These are phyloP conservation scores for Ogataea minuta DNA, from an alignment of 805 yeast species.

Conservation along the genomic window DNA sequence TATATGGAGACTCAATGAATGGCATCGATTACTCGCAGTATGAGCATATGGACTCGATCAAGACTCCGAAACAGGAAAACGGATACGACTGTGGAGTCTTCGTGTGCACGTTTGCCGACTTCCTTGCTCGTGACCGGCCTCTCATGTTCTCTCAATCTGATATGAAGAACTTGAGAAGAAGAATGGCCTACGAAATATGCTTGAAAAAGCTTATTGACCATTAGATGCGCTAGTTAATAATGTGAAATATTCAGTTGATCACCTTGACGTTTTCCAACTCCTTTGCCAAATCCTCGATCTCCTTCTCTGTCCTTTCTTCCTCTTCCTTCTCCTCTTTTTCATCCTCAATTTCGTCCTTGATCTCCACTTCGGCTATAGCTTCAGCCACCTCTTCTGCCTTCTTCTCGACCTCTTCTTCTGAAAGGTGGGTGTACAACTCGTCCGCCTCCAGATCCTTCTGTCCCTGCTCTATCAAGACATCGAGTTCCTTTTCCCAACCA, in stretches of 20 bases:
- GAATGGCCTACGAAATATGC: slow-evolving; percentile 63
- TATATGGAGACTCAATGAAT: slow-evolving; percentile 38
- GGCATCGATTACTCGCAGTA: slow-evolving; percentile 32
- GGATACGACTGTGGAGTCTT: slow-evolving; percentile 97
- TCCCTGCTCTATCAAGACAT: slow-evolving; percentile 36
- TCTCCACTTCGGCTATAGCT: slow-evolving; percentile 28
- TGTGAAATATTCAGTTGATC: slow-evolving; percentile 3
- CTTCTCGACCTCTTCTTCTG: slow-evolving; percentile 18
- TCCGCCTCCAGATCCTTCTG: slow-evolving; percentile 13
- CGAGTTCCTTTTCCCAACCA: slow-evolving; percentile 65
- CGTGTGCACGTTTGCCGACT: slow-evolving; percentile 73
- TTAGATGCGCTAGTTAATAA: slow-evolving; percentile 5
- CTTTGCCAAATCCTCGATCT: slow-evolving; percentile 18
- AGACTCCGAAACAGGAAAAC: slow-evolving; percentile 79
- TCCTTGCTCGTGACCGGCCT: slow-evolving; percentile 48
- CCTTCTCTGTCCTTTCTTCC: slow-evolving; percentile 18
- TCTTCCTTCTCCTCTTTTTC: slow-evolving; percentile 15
- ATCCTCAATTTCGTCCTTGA: neutral
- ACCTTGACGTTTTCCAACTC: slow-evolving; percentile 18
- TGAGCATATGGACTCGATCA: slow-evolving; percentile 24
- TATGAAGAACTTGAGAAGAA: slow-evolving; percentile 62
- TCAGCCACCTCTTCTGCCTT: slow-evolving; percentile 28
- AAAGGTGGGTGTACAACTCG: slow-evolving; percentile 9
- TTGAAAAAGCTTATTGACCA: slow-evolving; percentile 17
- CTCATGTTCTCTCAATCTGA: slow-evolving; percentile 63